A percentile compares a stretch with the other conserved stretches of the same genome.
Conservation (phyloP, 495 filamentous ascomycete genomes). For the Xylaria venustula region DNA sequence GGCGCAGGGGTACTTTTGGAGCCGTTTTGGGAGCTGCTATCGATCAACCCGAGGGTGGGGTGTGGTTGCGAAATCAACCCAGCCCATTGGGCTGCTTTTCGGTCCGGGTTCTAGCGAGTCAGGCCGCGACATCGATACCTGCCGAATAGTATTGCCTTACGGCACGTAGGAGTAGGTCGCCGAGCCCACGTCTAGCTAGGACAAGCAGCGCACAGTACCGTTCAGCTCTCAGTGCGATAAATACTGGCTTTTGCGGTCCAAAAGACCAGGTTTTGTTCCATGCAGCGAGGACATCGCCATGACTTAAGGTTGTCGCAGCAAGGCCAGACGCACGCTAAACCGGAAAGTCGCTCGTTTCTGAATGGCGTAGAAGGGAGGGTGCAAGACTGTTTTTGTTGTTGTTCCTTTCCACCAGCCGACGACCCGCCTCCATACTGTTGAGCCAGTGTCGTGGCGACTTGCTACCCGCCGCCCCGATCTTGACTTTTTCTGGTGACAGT, state of each 20-base stretch:
- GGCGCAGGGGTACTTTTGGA: slow-evolving; percentile 17
- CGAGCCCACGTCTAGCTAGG: slow-evolving; percentile 13
- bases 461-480: slow-evolving; percentile 8
- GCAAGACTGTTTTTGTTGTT: not conserved
- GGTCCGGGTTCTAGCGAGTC: slow-evolving; percentile 21
- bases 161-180: slow-evolving; percentile 14
- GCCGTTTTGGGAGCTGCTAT: slow-evolving; percentile 15
- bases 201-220: slow-evolving; percentile 3
- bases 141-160: slow-evolving; percentile 14
- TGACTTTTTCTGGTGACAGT: not conserved
- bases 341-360: not conserved
- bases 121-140: slow-evolving; percentile 16
- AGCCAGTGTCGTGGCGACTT: slow-evolving; percentile 13
- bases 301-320: not conserved
- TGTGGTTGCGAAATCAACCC: slow-evolving; percentile 13
- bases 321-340: slow-evolving; percentile 8
- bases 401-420: not conserved
- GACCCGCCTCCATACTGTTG: not conserved
- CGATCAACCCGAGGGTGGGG: slow-evolving; percentile 20
- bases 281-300: slow-evolving; percentile 6
- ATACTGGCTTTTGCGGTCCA: slow-evolving; percentile 5
- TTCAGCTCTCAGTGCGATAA: slow-evolving; percentile 1
- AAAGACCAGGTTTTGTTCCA: not conserved
- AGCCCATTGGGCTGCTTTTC: slow-evolving; percentile 20
- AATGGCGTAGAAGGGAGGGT: not conserved